Conservation (phyloP, 768 basidiomycete genomes). For the Candolleomyces aberdarensis region DNA sequence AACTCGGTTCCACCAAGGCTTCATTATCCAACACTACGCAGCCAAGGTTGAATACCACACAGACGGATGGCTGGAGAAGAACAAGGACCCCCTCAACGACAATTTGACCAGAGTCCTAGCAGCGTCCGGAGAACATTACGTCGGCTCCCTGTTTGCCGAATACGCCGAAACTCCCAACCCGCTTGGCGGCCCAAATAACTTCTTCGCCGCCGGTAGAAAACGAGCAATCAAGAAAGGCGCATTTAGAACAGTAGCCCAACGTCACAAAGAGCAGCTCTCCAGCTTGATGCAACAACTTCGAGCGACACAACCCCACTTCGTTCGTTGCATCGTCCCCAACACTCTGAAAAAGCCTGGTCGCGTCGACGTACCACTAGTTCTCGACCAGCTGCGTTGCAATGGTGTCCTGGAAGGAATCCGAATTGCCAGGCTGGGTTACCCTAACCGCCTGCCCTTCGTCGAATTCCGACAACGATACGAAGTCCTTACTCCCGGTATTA, state of each 20-base stretch:
- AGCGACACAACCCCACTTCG: conserved; percentile 96
- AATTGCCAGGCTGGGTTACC: conserved; percentile 95
- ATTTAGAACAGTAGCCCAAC: conserved; percentile 92
- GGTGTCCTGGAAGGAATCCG: conserved; percentile 99
- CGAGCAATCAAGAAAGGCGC: conserved; percentile 90
- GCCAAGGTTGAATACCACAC: conserved; percentile 96
- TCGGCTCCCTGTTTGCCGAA: conserved; percentile 83
- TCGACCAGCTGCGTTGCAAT: conserved; percentile 96
- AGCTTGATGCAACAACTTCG: conserved; percentile 90
- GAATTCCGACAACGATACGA: conserved; percentile 98
- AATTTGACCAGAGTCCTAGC: conserved; percentile 89
- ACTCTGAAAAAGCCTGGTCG: conserved; percentile 85
- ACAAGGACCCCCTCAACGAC: conserved; percentile 97
- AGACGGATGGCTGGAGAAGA: conserved; percentile 98
- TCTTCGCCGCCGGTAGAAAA: conserved; percentile 57
- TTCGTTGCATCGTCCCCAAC: conserved; percentile 97
- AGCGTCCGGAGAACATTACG: conserved; percentile 75
- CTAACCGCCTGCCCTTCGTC: conserved; percentile 93
- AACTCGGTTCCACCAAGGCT: conserved; percentile 88
- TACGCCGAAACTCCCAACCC: conserved; percentile 49
- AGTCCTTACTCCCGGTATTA: conserved; percentile 88
- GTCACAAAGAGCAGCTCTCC: conserved; percentile 93
- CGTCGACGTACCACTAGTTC: conserved; percentile 89
- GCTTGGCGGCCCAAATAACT: conserved; percentile 32
- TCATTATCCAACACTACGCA: conserved; percentile 94